Conservation (phyloP, 371 early-diverging fungal species). For the Blyttiomyces sp. region DNA sequence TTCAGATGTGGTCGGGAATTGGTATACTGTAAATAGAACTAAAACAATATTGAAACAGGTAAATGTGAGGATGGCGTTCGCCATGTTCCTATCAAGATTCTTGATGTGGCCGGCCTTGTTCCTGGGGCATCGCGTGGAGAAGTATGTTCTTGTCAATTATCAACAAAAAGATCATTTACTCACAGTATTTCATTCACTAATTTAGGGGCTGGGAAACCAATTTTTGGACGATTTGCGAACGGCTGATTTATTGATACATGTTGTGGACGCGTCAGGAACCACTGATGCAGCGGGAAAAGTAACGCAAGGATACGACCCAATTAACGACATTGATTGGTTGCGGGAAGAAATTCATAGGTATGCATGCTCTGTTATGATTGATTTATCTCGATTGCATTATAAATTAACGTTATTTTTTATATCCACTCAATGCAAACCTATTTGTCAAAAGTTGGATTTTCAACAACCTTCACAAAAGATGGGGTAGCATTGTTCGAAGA, state of each 20-base stretch:
- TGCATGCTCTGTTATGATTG: not conserved
- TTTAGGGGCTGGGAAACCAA: slow-evolving; percentile 63
- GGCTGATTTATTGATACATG: slow-evolving; percentile 74
- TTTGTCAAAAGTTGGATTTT: slow-evolving; percentile 65
- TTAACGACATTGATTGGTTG: slow-evolving; percentile 80
- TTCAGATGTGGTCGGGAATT: not conserved
- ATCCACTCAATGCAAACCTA: too few species aligned
- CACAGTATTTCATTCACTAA: not conserved
- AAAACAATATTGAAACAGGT: slow-evolving; percentile 26
- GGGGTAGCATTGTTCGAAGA: slow-evolving; percentile 63
- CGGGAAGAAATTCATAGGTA: slow-evolving; percentile 61
- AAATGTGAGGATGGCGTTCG: slow-evolving; percentile 65
- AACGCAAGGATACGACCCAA: slow-evolving; percentile 75
- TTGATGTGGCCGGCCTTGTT: slow-evolving; percentile 80
- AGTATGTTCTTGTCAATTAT: slow-evolving; percentile 21
- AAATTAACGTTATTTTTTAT: slow-evolving; percentile 6
- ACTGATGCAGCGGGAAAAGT: slow-evolving; percentile 74
- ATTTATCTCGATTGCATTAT: too few species aligned
- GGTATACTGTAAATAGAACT: too few species aligned
- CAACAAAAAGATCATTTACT: not conserved
- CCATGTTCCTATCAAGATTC: slow-evolving; percentile 67
- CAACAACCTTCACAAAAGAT: slow-evolving; percentile 64
- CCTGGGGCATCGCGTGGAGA: slow-evolving; percentile 75
- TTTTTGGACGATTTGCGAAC: slow-evolving; percentile 75
- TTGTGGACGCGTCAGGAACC: slow-evolving; percentile 78